Base-by-base conservation (phyloP, 2,329 filamentous ascomycete species). In the Penicillium polonicum region DNA sequence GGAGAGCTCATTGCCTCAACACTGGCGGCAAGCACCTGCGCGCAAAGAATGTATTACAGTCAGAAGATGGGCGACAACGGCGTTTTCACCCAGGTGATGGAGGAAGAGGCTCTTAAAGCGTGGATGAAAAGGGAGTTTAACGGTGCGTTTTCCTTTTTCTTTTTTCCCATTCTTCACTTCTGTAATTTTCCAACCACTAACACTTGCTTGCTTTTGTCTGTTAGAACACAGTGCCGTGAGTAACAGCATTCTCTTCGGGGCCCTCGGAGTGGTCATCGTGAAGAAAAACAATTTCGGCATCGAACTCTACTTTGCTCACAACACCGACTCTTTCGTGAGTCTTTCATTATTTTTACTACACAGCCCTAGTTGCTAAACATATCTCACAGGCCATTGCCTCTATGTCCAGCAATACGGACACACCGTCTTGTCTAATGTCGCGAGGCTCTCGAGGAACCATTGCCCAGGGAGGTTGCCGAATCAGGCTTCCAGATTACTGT, bases 1-100 rank as follows among this genome's bases (percentile, higher is more conserved):
- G 94, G 94, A 48, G 94, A 99, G 76, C 94, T 99, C 72, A 99
- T 99, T 89, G 90, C 92, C 36, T 97, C 93, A 0, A 95, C 92
- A 0, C 88, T 95, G 83, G 93, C 94, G 12, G 92, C 94, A 7
- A 87, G 88, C 58, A 88, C 88, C 55, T 96, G 92, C 71, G 92
- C 92, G 0, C 89, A 93, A 63, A 85, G 94, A 45, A 82, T 99
- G 27, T 96, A 92, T 70, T 85, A 88, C 63, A 84, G 72, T 82
- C 65, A 88, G 82, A 48, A 83, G 81, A 69, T 87, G 84, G 63
- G 83, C 78, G 2, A 76, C 75, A 49, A 83, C 17, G 91, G 91
- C 7, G 74, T 75, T 8, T 85, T 89, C 61, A 79, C 89, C 17
- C 75, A 82, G 12, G 88, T 88, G 15, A 85, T 86, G 17, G 90